A percentile compares a stretch with the other conserved stretches of the same genome.
phyloP scores from a whole-genome alignment of 257 asterid genomes.

The Leonotis leonurus region DNA sequence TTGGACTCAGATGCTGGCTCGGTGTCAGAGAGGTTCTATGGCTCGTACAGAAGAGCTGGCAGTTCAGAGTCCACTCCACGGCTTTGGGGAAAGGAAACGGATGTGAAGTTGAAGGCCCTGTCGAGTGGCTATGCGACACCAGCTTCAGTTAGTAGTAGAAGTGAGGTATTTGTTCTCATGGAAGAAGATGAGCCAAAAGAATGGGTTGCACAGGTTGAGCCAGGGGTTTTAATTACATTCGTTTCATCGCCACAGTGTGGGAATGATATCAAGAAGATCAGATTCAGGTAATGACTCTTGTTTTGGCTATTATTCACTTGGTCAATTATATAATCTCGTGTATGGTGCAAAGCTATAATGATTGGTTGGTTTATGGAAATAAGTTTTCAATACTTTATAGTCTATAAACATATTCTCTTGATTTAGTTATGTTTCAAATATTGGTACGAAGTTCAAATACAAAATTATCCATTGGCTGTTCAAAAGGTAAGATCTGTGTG shows the following conservation, averaged over 20 bases:
- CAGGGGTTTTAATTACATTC: slow-evolving; percentile 89
- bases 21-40: slow-evolving; percentile 49
- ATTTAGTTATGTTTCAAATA: background rate
- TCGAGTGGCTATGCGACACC: slow-evolving; percentile 91
- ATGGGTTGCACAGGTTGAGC: slow-evolving; percentile 98
- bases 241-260: slow-evolving; percentile 72
- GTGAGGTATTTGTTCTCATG: slow-evolving; percentile 57
- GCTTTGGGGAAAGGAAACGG: slow-evolving; percentile 59
- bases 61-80: slow-evolving; percentile 49
- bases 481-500: background rate
- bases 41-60: slow-evolving; percentile 58
- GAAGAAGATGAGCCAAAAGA: slow-evolving; percentile 82
- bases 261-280: slow-evolving; percentile 81
- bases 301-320: background rate
- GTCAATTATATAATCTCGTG: background rate
- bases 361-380: background rate
- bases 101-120: slow-evolving; percentile 52
- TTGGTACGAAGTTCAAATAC: background rate
- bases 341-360: background rate
- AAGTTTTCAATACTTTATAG: background rate
- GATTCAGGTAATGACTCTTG: slow-evolving; percentile 57
- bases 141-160: slow-evolving; percentile 72
- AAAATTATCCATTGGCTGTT: background rate
- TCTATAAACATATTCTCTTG: background rate
- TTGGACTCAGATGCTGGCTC: slow-evolving; percentile 59